Percentiles rank a stretch among this genome's conserved stretches.
These are phyloP conservation scores for Citrus mangshanensis DNA, from an alignment of 345 rosid genomes.

Conservation along the genomic window DNA sequence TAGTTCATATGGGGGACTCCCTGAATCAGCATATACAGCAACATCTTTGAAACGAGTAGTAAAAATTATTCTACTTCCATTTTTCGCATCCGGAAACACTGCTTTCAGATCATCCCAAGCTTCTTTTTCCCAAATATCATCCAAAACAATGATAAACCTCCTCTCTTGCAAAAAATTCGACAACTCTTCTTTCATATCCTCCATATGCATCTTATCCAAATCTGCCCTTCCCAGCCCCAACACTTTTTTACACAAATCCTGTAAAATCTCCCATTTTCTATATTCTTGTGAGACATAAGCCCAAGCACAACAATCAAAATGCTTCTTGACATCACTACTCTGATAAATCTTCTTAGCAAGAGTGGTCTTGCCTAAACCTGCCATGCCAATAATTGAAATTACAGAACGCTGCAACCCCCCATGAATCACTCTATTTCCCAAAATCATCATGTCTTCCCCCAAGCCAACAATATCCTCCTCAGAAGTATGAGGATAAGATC, in stretches of 20 bases:
- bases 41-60: constrained; percentile 22
- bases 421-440: constrained; percentile 7
- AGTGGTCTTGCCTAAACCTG: constrained; percentile 19
- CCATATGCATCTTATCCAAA: constrained; percentile 17
- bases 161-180: constrained; percentile 5
- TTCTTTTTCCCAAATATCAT: constrained; percentile 23
- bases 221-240: constrained; percentile 2
- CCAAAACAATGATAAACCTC: constrained; percentile 19
- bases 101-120: constrained; percentile 22
- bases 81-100: constrained; percentile 10
- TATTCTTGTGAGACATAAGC: constrained; percentile 17
- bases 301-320: constrained; percentile 10
- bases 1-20: constrained; percentile 15
- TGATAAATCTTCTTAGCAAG: constrained; percentile 16
- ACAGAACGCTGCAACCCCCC: neutral
- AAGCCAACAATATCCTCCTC: constrained; percentile 24
- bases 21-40: constrained; percentile 22
- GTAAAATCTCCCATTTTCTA: constrained; percentile 14
- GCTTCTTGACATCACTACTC: constrained; percentile 14
- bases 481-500: constrained; percentile 16
- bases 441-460: constrained; percentile 2
- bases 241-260: constrained; percentile 15
- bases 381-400: constrained; percentile 23
- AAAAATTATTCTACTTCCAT: constrained; percentile 22
- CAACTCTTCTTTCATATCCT: constrained; percentile 17